Base-by-base conservation (phyloP, 2,329 filamentous ascomycete species). In the Thielaviopsis euricoi region DNA sequence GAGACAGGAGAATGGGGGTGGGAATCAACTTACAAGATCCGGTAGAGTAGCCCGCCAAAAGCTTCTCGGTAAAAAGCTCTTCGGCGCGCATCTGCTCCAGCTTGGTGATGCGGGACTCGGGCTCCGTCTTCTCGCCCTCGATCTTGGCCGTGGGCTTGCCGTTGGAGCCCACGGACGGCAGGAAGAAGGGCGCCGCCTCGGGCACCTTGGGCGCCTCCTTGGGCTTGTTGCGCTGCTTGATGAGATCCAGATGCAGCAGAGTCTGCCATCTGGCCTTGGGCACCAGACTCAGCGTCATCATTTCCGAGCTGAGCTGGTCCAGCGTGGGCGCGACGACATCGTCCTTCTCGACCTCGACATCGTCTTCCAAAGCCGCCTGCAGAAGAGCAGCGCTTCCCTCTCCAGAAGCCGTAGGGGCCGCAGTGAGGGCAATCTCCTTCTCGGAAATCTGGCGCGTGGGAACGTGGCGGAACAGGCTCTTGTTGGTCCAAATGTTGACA, bases 401-500 rank as follows among this genome's bases (percentile, higher is more conserved):
- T 51, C 89, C 89, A 17, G 89, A 94, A 3, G 81, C 81, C 0
- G 86, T 89, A 0, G 89, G 89, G 2, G 78, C 79, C 5, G 76
- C 71, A 19, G 89, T 77, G 13, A 81, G 72, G 7, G 74, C 74
- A 50, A 95, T 81, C 52, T 88, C 83, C 57, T 81, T 78, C 62
- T 94, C 88, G 3, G 86, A 84, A 60, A 98, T 86, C 64, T 93
- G 87, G 21, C 86, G 78, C 0, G 89, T 94, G 0, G 90, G 85
- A 0, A 95, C 82, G 64, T 95, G 89, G 58, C 84, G 87, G 74
- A 95, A 98, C 1, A 97, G 75, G 0, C 86, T 85, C 66, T 87
- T 87, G 71, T 98, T 98, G 22, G 88, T 96, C 91, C 93, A 98
- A 53, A 98, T 81, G 64, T 88, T 85, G n/a, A 98, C 85, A 13